Conservation (phyloP, 495 filamentous ascomycete genomes). For the Lichenothelia convexa region DNA sequence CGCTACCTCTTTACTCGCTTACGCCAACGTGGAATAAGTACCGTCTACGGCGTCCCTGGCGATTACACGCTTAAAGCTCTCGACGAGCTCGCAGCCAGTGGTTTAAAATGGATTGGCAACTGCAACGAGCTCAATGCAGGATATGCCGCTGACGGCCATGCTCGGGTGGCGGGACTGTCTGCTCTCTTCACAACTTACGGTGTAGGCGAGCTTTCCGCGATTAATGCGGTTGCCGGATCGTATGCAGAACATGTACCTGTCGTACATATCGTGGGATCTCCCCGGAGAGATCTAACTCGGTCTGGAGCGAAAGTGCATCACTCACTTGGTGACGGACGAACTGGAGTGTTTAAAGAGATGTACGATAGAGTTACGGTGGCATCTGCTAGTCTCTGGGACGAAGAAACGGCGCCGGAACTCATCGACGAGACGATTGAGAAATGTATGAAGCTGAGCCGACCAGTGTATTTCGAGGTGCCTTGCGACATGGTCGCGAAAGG, state of each 20-base stretch:
- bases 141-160: slow-evolving; percentile 58
- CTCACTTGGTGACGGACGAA: slow-evolving; percentile 82
- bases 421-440: slow-evolving; percentile 69
- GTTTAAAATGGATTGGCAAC: slow-evolving; percentile 48
- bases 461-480: slow-evolving; percentile 67
- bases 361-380: slow-evolving; percentile 50
- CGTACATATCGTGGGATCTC: slow-evolving; percentile 66
- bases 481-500: slow-evolving; percentile 63
- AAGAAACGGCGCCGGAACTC: slow-evolving; percentile 45
- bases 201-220: slow-evolving; percentile 48
- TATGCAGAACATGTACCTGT: slow-evolving; percentile 62
- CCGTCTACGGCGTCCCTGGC: slow-evolving; percentile 49
- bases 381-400: slow-evolving; percentile 48
- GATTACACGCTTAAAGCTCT: slow-evolving; percentile 34
- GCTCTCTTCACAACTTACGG: slow-evolving; percentile 52
- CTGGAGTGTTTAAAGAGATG: slow-evolving; percentile 72
- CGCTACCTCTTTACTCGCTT: slow-evolving; percentile 46
- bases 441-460: slow-evolving; percentile 41
- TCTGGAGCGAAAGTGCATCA: slow-evolving; percentile 68
- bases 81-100: slow-evolving; percentile 41
- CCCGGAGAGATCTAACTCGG: slow-evolving; percentile 38
- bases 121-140: slow-evolving; percentile 52
- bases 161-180: slow-evolving; percentile 45
- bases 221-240: slow-evolving; percentile 50
- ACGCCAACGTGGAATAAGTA: slow-evolving; percentile 39